Evolutionary conservation across 148 eudicot species (phyloP).

Genomic region (Rhododendron mucronatum): DNA sequence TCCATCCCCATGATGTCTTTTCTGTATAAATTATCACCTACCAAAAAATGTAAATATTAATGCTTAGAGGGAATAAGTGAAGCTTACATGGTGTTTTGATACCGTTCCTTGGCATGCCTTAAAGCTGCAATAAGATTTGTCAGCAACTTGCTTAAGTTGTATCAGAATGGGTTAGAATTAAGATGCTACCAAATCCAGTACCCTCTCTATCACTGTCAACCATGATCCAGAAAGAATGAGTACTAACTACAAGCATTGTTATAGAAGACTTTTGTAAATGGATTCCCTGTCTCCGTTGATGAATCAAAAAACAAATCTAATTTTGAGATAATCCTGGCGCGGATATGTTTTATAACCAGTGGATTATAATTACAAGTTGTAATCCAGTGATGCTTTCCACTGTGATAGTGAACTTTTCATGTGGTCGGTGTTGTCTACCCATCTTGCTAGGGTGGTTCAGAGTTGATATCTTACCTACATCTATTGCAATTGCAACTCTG

Average conservation of each 20-base stretch:
- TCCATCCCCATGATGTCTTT: not conserved
- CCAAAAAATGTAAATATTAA: not conserved
- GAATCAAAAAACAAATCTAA: not conserved
- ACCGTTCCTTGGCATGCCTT: not conserved
- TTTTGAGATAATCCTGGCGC: not conserved
- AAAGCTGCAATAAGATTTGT: not conserved
- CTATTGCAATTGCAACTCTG: no score
- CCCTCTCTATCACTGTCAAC: not conserved
- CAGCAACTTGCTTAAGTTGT: not conserved
- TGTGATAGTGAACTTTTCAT: not conserved
- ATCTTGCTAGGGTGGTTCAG: not conserved
- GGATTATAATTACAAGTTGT: not conserved
- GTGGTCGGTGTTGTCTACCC: not conserved
- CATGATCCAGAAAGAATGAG: not conserved
- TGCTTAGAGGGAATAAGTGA: not conserved
- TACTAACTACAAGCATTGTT: not conserved
- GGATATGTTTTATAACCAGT: not conserved
- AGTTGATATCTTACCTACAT: no score
- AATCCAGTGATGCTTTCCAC: not conserved
- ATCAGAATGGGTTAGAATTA: not conserved
- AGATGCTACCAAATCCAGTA: not conserved
- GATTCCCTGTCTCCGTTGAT: not conserved
- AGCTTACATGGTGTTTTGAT: constrained; percentile 3
- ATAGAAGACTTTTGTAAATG: not conserved
- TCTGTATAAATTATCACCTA: not conserved